Evolutionary conservation across 306 rosid genomes (phyloP), one percentile per base, ranked within the genome.

Genomic region (Luffa acutangula): DNA sequence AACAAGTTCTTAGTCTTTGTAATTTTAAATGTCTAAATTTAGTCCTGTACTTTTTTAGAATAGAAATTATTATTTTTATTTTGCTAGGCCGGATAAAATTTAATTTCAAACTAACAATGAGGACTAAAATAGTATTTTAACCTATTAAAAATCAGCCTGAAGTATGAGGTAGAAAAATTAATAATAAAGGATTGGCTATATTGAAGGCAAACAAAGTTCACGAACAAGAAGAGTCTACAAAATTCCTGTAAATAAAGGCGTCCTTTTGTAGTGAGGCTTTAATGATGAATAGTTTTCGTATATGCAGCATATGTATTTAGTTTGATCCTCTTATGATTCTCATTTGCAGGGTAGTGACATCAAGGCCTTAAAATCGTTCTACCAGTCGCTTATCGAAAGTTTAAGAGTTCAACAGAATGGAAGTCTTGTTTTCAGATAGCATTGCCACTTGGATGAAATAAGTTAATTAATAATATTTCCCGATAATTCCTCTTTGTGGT

Each of bases 401-500:
- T 86, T 91, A 84, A 92, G 97, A 84, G 46, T 64, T 80, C 98
- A 91, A 86, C 94, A 87, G 86, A 93, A 93, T 73, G 98, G 95
- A 75, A 93, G 90, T 83, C 91, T 90, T 80, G 89, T 87, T 84
- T 91, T 91, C 84, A 91, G 98, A 91, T 95, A 95, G 97, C 97
- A 89, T 85, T n/a, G 52, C 52, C 80, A 59, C 52, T n/a, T 64
- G 62, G 78, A 78, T 70, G 64, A 81, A 75, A 42, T 46, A 69
- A 63, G 31, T 63, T 69, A 21, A 11, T 63, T 69, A 21, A 11
- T 76, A 72, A 31, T 66, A n/a, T 34, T 80, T 82, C 79, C 87
- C 36, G 46, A 54, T 34, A 21, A 72, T 59, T 13, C 77, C 65
- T 59, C 25, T 83, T 84, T 81, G 69, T 36, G 83, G 82, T 79